These are phyloP conservation scores for Isabelozyma gotoi DNA, from an alignment of 805 yeast genomes.

Conservation along the genomic window DNA sequence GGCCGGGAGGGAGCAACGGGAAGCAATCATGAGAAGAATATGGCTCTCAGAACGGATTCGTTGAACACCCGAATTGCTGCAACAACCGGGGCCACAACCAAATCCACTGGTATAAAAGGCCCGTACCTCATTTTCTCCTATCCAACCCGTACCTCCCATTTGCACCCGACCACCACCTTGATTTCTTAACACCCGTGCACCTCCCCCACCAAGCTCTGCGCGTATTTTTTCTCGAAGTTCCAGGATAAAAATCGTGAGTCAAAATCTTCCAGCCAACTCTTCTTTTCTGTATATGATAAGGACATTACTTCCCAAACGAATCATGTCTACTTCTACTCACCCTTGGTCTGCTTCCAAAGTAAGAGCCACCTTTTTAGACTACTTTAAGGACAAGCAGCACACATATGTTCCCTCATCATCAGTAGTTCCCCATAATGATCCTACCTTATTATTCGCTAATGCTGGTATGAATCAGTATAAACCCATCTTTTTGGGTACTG, in stretches of 20 bases:
- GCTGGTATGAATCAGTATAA: conserved; percentile 99
- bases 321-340: conserved; percentile 21
- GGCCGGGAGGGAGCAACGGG: too few relatives aligned
- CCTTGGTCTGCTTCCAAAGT: conserved; percentile 54
- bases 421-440: conserved; percentile 97
- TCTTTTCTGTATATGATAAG: conserved; percentile 9
- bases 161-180: too few relatives aligned
- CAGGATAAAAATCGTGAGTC: background rate
- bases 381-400: conserved; percentile 66
- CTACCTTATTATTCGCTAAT: conserved; percentile 92
- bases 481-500: conserved; percentile 96
- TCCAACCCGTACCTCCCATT: too few relatives aligned
- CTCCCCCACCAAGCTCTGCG: too few relatives aligned
- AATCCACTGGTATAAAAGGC: too few relatives aligned
- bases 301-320: conserved; percentile 11
- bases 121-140: too few relatives aligned
- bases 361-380: conserved; percentile 83
- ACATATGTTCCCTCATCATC: conserved; percentile 89
- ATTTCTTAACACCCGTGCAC: too few relatives aligned
- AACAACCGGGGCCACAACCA: too few relatives aligned
- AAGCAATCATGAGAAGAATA: too few relatives aligned
- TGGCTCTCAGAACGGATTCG: too few relatives aligned
- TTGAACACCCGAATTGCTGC: too few relatives aligned
- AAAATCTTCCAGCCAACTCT: background rate
- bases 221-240: too few relatives aligned